phyloP scores from a whole-genome alignment of 2,329 filamentous ascomycete genomes.

The Ascocoryne sarcoides region DNA sequence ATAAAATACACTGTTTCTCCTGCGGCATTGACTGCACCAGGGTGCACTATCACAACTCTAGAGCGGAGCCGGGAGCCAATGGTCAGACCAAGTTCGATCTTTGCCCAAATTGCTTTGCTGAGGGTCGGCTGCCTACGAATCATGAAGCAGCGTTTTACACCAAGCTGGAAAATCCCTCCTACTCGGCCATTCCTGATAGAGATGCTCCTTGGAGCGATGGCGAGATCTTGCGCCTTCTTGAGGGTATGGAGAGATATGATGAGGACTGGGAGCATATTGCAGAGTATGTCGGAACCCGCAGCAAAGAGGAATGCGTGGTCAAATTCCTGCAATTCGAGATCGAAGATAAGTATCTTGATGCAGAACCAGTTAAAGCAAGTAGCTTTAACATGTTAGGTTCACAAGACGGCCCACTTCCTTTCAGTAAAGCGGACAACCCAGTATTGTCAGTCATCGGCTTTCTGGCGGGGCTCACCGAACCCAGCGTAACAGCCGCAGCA shows the following conservation, averaged over 20 bases:
- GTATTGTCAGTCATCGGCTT: constrained; percentile 95
- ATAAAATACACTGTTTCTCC: constrained; percentile 74
- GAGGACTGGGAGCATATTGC: constrained; percentile 94
- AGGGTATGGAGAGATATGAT: constrained; percentile 86
- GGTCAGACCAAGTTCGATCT: constrained; percentile 68
- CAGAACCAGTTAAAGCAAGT: constrained; percentile 51
- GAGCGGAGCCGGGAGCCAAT: constrained; percentile 31
- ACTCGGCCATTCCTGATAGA: constrained; percentile 68
- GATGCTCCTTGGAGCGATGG: constrained; percentile 87
- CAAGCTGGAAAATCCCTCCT: constrained; percentile 81
- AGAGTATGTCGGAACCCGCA: constrained; percentile 84
- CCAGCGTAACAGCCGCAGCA: constrained; percentile 80
- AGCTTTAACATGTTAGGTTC: constrained; percentile 60
- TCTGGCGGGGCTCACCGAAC: constrained; percentile 83
- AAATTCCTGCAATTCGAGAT: constrained; percentile 96
- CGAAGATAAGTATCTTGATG: constrained; percentile 91
- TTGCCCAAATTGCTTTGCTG: constrained; percentile 83
- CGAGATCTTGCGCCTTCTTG: constrained; percentile 80
- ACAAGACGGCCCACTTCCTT: constrained; percentile 73
- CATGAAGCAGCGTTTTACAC: constrained; percentile 74
- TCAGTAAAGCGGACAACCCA: constrained; percentile 89
- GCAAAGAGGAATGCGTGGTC: constrained; percentile 89
- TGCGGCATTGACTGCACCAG: constrained; percentile 85
- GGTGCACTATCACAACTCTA: constrained; percentile 62
- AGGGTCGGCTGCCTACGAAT: constrained; percentile 72